Percentiles rank a stretch among this genome's conserved stretches.
phyloP scores from a whole-genome alignment of 352 stramenopile genomes.

The Globisporangium heterothallicum region DNA sequence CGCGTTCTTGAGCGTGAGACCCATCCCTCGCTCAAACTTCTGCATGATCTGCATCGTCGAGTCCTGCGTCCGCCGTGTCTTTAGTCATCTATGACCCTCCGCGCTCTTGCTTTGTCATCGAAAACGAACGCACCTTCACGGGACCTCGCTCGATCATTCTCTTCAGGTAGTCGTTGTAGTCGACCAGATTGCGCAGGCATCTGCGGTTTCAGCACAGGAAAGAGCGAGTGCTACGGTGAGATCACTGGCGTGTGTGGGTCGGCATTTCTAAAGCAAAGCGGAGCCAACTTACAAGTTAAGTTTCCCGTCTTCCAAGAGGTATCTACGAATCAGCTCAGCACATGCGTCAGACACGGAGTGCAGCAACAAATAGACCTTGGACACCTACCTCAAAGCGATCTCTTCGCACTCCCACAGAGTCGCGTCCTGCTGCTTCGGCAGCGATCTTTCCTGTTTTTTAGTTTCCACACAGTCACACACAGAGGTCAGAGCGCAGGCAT shows the following conservation, averaged over 20 bases:
- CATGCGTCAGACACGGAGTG: not conserved
- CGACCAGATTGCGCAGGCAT: constrained; percentile 75
- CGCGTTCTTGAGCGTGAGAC: constrained; percentile 84
- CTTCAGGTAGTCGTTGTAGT: constrained; percentile 80
- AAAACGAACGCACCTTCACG: constrained; percentile 53
- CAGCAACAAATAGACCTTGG: not conserved
- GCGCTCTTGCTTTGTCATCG: too few relatives aligned
- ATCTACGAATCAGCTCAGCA: constrained; percentile 32
- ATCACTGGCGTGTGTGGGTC: too few relatives aligned
- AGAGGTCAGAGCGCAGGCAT: not conserved
- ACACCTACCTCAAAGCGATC: constrained; percentile 56
- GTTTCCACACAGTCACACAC: not conserved
- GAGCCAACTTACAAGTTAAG: constrained; percentile 68
- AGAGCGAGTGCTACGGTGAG: too few relatives aligned
- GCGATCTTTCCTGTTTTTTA: constrained; percentile 45
- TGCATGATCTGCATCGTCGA: constrained; percentile 67
- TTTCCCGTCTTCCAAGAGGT: constrained; percentile 88
- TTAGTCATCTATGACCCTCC: too few relatives aligned
- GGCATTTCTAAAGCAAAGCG: not conserved
- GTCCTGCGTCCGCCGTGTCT: too few relatives aligned
- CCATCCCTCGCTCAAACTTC: constrained; percentile 88
- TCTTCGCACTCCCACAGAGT: constrained; percentile 91
- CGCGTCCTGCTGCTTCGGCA: constrained; percentile 79
- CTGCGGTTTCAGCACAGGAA: too few relatives aligned
- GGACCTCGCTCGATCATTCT: constrained; percentile 52